Percentiles rank a stretch among this genome's conserved stretches.
phyloP scores from a whole-genome alignment of 208 protist species.

The Acanthamoeba healyi region DNA sequence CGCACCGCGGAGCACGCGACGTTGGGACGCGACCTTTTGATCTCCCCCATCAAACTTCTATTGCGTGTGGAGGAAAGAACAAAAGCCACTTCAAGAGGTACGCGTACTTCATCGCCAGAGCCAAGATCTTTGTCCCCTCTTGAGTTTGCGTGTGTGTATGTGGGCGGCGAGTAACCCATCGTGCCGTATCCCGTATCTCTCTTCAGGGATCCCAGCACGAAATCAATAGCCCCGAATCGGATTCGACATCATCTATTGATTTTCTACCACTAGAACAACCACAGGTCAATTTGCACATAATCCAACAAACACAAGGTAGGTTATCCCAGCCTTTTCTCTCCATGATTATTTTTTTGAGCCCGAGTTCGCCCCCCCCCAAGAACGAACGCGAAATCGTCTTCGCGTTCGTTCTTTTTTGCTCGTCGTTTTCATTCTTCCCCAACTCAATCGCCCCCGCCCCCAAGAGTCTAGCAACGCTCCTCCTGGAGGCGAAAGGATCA shows the following conservation, averaged over 20 bases:
- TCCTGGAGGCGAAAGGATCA: no score
- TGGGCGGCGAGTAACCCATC: no score
- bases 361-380: neutral
- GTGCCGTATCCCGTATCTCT: no score
- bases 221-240: neutral
- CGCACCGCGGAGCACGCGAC: no score
- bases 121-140: no score
- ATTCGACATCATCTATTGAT: neutral
- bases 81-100: no score
- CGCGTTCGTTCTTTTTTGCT: neutral
- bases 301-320: neutral
- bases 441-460: neutral
- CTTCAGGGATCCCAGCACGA: neutral
- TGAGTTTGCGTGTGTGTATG: no score
- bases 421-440: neutral
- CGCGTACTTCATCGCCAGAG: no score
- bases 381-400: neutral
- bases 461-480: neutral
- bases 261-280: neutral
- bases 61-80: no score
- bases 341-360: neutral
- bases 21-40: no score
- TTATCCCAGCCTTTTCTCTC: neutral
- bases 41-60: no score
- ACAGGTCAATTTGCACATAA: no score